Evolutionary conservation across 495 filamentous ascomycete species (phyloP), one percentile per base, ranked within the genome.

Genomic region (Aspergillus carlsbadensis): DNA sequence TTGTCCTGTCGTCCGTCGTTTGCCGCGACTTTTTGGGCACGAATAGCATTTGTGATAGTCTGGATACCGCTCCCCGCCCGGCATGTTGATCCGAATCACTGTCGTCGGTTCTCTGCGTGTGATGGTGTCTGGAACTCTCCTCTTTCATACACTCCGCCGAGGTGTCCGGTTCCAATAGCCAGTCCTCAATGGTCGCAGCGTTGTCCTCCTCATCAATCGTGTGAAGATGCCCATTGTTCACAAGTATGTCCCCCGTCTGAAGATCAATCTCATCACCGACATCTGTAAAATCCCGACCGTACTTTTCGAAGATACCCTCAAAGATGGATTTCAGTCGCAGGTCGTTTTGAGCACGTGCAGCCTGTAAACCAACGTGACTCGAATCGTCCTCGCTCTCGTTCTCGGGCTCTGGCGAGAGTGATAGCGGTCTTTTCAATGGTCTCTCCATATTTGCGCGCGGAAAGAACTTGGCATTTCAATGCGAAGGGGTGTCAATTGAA

Each of bases 231-330:
- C 94, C 92, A 78, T 95, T 92, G 68, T 97, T 79, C 31, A 96
- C 86, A 13, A 93, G 78, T 24, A 98, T 85, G 41, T 88, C 74
- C 18, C 89, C 90, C 0, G 87, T 94, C 53, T 76, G 71, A 20
- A 91, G 70, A 71, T 94, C 88, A 60, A 95, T 87, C 70, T 91
- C 89, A 63, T 94, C 91, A 14, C 85, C 91, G 26, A 91, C 76
- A 24, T 84, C 89, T 4, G 82, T 82, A 63, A 96, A 96, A 70
- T 96, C 87, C 61, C 81, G 82, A 18, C 79, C 83, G 67, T 96
- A 98, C 69, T 94, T 96, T 26, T 84, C 81, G 63, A 96, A 96
- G 35, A 98, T 96, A 41, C 76, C 66, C 63, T 96, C 92, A 61
- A 94, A 96, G 2, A 84, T 81, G 10, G 83, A 86, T 74, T 93